Evolutionary conservation across 805 yeast species (phyloP), one percentile per base, ranked within the genome.

Genomic region (Jamesozyma piceae): DNA sequence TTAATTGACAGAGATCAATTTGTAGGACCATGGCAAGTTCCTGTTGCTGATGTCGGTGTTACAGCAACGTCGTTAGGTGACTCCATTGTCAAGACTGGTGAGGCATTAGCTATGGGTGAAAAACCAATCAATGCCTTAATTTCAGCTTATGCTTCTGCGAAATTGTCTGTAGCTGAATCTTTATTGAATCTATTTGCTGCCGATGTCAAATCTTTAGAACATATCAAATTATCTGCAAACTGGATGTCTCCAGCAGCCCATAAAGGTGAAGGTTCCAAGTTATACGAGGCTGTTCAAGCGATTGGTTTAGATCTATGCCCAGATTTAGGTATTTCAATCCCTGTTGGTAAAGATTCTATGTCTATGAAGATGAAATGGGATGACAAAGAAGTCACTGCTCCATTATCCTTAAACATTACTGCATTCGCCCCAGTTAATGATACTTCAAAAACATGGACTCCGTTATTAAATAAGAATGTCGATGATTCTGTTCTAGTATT

Each of bases 21-120:
- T 80, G 97, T 92, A 46, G 98, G 98, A 32, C 97, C 97, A 60
- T 92, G 97, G 97, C 99, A 92, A 72, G 92, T 84, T 9, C 98
- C 99, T 38, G 97, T 92, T 27, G 92, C 97, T 15, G 97, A 92
- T 61, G 97, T 89, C 43, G 97, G 95, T 67, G 96, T 92, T 42
- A 89, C 97, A 20, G 82, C 83, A 46, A 81, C 97, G 0, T 83
- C 96, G 1, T 72, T 87, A 40, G 96, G 96, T 58, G 82, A 78
- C 41, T 70, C 73, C 5, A 62, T 82, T 40, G 64, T 80, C 48
- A 51, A 67, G 3, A 81, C 94, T n/a, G 99, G 99, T 71, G 99
- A 92, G 69, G 95, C 97, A 8, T 68, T 92, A 67, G 89, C 97
- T 2, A 81, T 88, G 87, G 99, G 99, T 51, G 99, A 92, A 68